Evolutionary conservation across 1,284 basidiomycete genomes (phyloP).

Genomic region (Cryptococcus sp.): DNA sequence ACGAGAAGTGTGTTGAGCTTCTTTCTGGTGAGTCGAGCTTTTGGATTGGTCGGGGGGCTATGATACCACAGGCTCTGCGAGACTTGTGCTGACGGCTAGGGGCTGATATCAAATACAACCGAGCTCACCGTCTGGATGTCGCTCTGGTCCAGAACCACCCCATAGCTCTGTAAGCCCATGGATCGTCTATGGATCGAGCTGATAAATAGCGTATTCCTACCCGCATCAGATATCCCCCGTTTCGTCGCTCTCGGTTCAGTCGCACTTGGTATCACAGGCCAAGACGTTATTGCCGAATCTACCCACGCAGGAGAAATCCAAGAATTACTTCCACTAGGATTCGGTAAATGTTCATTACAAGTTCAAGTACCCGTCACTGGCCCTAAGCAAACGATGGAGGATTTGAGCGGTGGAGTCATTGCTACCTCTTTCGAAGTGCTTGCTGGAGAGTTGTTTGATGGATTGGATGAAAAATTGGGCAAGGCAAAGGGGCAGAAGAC

Average conservation of each 20-base stretch:
- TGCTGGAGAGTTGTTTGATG: conserved; percentile 70
- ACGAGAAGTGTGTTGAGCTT: conserved; percentile 87
- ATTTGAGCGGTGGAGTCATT: conserved; percentile 83
- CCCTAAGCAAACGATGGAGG: conserved; percentile 65
- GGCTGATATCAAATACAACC: conserved; percentile 93
- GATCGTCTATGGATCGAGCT: background rate
- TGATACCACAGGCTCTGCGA: no score
- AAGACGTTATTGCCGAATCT: conserved; percentile 94
- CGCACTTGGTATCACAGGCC: conserved; percentile 59
- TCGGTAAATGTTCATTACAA: conserved; percentile 91
- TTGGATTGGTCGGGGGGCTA: background rate
- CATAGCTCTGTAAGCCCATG: conserved; percentile 70
- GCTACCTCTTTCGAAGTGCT: conserved; percentile 93
- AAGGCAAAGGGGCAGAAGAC: conserved; percentile 51
- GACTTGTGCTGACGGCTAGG: conserved; percentile 52
- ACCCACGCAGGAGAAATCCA: conserved; percentile 70
- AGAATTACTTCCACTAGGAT: conserved; percentile 79
- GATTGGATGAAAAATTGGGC: conserved; percentile 61
- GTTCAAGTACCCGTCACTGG: conserved; percentile 87
- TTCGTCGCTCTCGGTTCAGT: conserved; percentile 98
- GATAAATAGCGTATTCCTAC: conserved; percentile 78
- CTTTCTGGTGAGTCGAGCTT: conserved; percentile 67
- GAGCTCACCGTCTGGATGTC: conserved; percentile 84
- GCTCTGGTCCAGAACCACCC: conserved; percentile 87
- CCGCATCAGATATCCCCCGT: conserved; percentile 94